These are phyloP conservation scores for Saccharomyces hybrid DNA, from an alignment of 1,139 yeast genomes.

Conservation along the genomic window DNA sequence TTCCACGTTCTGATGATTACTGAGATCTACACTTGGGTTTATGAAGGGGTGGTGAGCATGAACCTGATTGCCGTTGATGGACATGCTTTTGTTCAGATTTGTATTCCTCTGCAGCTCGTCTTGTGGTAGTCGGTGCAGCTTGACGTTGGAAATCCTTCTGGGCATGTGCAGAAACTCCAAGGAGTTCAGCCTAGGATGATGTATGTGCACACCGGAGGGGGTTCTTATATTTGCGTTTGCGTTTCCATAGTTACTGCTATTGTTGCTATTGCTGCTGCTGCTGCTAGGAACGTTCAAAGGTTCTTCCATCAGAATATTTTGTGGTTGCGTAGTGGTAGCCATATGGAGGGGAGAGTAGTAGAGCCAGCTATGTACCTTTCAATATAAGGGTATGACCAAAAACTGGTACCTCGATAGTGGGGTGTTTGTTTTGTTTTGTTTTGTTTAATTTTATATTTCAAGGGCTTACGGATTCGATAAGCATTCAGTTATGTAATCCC, in stretches of 20 bases:
- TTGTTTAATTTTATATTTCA: not conserved
- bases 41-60: not conserved
- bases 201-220: not conserved
- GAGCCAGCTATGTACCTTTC: not conserved
- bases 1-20: not conserved
- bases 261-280: constrained; percentile 2
- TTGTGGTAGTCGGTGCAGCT: constrained; percentile 13
- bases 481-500: not conserved
- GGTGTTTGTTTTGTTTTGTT: not conserved
- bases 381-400: not conserved
- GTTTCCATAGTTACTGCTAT: constrained; percentile 4
- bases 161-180: constrained; percentile 22
- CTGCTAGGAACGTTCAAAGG: not conserved
- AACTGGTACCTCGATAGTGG: not conserved
- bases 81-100: constrained; percentile 16
- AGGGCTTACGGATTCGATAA: not conserved
- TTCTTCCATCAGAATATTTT: not conserved
- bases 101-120: constrained; percentile 22
- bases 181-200: constrained; percentile 12
- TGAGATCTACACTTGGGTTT: not conserved
- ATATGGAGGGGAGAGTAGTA: not conserved
- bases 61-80: not conserved
- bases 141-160: constrained; percentile 19
- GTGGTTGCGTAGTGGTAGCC: not conserved
- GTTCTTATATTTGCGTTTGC: not conserved